These are phyloP conservation scores for Podospora sp. DNA, from an alignment of 495 filamentous ascomycete genomes.

Conservation along the genomic window DNA sequence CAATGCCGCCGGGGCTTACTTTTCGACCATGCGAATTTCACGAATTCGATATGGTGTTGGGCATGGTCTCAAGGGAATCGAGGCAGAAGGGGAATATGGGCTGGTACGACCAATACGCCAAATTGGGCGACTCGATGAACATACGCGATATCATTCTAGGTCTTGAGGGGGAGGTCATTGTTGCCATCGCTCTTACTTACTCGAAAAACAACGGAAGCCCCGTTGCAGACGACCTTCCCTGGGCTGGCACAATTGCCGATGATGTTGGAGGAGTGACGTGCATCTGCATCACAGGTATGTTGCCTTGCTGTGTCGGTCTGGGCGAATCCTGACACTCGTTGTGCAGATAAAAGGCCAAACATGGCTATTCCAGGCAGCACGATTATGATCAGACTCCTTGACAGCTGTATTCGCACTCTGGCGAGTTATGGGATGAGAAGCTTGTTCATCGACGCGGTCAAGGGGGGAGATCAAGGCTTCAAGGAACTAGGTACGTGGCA, in stretches of 20 bases:
- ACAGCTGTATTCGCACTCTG: constrained; percentile 45
- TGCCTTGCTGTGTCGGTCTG: constrained; percentile 3
- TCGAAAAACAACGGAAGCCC: constrained; percentile 54
- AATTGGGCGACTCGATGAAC: constrained; percentile 46
- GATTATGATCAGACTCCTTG: constrained; percentile 50
- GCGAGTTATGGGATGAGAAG: constrained; percentile 43
- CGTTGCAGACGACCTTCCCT: constrained; percentile 59
- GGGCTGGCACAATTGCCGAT: constrained; percentile 56
- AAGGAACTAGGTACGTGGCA: constrained; percentile 47
- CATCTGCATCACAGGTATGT: constrained; percentile 58
- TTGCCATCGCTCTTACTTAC: constrained; percentile 61
- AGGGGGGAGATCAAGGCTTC: constrained; percentile 48
- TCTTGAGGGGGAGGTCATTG: constrained; percentile 46
- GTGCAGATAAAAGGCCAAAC: constrained; percentile 37
- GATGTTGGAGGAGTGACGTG: constrained; percentile 64
- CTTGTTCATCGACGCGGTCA: constrained; percentile 50
- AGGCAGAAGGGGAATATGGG: constrained; percentile 46
- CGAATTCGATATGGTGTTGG: constrained; percentile 56
- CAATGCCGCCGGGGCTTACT: constrained; percentile 38
- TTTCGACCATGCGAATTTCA: constrained; percentile 54
- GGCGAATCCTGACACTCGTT: not conserved
- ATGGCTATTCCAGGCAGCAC: constrained; percentile 43
- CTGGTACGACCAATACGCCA: constrained; percentile 60
- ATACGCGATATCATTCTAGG: constrained; percentile 56
- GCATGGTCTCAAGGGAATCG: constrained; percentile 55